A percentile compares a stretch with the other conserved stretches of the same genome.
Evolutionary conservation across 192 early-diverging fungal genomes (phyloP).

Genomic region (Backusella macrospora): DNA sequence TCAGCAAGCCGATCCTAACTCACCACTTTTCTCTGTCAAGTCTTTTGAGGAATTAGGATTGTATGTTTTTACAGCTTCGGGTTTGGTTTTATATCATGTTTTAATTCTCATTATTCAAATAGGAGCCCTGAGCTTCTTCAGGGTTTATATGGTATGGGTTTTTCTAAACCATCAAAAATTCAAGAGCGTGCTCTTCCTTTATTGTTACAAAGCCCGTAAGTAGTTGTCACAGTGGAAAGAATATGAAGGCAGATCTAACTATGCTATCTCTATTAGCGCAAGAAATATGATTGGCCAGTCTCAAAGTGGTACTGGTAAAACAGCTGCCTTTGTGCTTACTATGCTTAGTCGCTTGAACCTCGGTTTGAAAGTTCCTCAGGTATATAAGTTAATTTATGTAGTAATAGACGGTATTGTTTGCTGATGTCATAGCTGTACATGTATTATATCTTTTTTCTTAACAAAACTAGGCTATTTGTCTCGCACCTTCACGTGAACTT

Average conservation of each 20-base stretch:
- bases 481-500: constrained; percentile 93
- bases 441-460: no score
- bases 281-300: constrained; percentile 98
- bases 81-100: not conserved
- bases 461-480: constrained; percentile 67
- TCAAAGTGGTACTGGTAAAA: constrained; percentile 98
- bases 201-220: constrained; percentile 80
- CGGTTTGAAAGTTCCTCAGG: constrained; percentile 66
- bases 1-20: constrained; percentile 71
- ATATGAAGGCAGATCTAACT: not conserved
- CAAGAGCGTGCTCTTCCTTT: constrained; percentile 93
- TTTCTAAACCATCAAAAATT: constrained; percentile 92
- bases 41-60: constrained; percentile 79
- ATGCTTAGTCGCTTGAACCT: constrained; percentile 89
- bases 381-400: constrained; percentile 15
- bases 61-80: constrained; percentile 31
- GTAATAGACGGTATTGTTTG: not conserved
- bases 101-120: constrained; percentile 27
- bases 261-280: constrained; percentile 48
- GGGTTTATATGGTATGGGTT: constrained; percentile 94
- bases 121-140: constrained; percentile 82
- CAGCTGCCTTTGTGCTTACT: constrained; percentile 92
- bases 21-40: constrained; percentile 78
- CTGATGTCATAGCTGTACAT: not conserved
- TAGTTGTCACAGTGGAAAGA: not conserved